phyloP scores from a whole-genome alignment of 305 asterid species.

The Ilex paraguariensis region DNA sequence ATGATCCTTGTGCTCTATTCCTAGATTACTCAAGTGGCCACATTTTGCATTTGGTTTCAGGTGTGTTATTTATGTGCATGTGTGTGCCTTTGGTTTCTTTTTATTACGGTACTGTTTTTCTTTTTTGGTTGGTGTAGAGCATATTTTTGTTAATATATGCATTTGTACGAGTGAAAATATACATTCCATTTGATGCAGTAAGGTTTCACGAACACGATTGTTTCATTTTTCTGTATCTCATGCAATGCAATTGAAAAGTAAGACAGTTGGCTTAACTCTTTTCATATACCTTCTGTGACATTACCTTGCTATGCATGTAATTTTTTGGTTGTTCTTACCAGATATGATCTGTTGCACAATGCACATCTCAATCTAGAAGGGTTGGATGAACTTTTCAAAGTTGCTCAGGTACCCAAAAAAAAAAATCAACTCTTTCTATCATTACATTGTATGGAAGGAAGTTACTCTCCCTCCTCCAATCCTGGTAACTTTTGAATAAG shows the following conservation, averaged over 20 bases:
- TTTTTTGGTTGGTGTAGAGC: no score
- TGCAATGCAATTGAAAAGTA: no score
- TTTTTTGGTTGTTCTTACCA: slow-evolving; percentile 23
- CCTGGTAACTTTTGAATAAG: no score
- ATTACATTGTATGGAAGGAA: background rate
- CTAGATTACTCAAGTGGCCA: slow-evolving; percentile 1
- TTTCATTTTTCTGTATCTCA: no score
- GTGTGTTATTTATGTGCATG: background rate
- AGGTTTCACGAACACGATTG: no score
- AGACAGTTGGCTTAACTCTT: no score
- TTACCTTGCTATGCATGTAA: slow-evolving; percentile 7
- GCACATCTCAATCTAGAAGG: slow-evolving; percentile 82
- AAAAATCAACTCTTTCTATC: slow-evolving; percentile 7
- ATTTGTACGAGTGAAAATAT: no score
- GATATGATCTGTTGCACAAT: slow-evolving; percentile 97
- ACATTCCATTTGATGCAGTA: no score
- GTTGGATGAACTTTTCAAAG: slow-evolving; percentile 74
- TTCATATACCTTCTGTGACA: no score
- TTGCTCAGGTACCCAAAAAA: slow-evolving; percentile 80
- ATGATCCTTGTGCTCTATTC: no score
- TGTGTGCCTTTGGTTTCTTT: background rate
- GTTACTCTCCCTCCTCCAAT: background rate
- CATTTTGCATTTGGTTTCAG: background rate
- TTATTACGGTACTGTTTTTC: no score
- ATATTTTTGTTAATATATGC: no score